Base-by-base conservation (phyloP, 2,329 filamentous ascomycete species). In the Ambrosiella cleistominuta region DNA sequence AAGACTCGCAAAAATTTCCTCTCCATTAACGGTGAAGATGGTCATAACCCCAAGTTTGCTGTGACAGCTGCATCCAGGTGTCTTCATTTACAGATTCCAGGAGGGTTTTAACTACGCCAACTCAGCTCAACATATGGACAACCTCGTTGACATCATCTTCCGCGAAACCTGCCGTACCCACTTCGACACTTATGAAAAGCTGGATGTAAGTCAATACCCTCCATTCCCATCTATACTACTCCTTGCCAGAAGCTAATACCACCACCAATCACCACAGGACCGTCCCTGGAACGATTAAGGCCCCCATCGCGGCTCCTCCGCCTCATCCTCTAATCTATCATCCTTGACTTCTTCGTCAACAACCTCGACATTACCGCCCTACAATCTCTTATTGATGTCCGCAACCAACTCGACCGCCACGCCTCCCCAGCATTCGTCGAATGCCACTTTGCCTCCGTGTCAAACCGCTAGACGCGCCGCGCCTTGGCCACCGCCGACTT, bases 331-430 rank as follows among this genome's bases (percentile, higher is more conserved):
- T 72, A 72, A 4, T 78, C 79, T 4, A 63, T 83, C 7, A 70
- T 82, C 8, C 69, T 82, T 1, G 80, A 82, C 66, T 80, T 78
- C 64, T 75, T 76, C 1, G 75, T 82, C 51, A 77, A 79, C 63
- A 72, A 73, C 58, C 68, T 82, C 36, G 80, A 83, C 61, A 72
- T 79, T 7, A 81, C 79, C 0, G 75, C 76, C 1, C 66, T 81
- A 0, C 78, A 82, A 63, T 75, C 75, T 0, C 68, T 83, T 9
- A 70, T 80, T 51, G 78, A 81, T 63, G 66, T 79, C 11, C 72
- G 78, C 45, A 75, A 74, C 62, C 71, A 75, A 19, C 69, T 82
- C 1, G 75, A 80, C 64, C 70, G 72, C 12, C 75, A 80, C 63
- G 73, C 77, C 0, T 65, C 70, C 2, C 75, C 75, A 0, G 70